Evolutionary conservation across 2,329 filamentous ascomycete genomes (phyloP).

Genomic region (Diaporthe destruens): DNA sequence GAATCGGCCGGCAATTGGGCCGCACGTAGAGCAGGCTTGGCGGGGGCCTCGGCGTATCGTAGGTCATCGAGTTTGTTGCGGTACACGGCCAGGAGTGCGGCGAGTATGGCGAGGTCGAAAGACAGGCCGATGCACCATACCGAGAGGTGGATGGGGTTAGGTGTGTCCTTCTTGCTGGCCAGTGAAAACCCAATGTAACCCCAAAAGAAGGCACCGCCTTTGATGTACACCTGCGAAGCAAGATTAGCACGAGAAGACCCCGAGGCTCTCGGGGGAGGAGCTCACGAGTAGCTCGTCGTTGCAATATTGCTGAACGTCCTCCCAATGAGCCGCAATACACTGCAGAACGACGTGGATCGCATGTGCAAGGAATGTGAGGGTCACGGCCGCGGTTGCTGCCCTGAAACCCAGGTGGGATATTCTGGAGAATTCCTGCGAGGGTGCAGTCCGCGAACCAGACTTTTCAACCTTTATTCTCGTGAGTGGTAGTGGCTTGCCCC

Average conservation of each 20-base stretch:
- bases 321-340: conserved; percentile 66
- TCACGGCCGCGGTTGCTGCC: conserved; percentile 77
- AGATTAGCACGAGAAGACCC: conserved; percentile 20
- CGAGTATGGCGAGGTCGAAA: conserved; percentile 80
- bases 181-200: conserved; percentile 87
- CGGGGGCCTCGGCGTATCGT: conserved; percentile 60
- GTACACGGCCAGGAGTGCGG: conserved; percentile 77
- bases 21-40: conserved; percentile 60
- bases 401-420: conserved; percentile 79
- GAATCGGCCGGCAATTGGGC: conserved; percentile 35
- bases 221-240: conserved; percentile 78
- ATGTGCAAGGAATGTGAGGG: conserved; percentile 82
- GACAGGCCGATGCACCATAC: conserved; percentile 82
- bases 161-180: conserved; percentile 81
- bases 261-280: conserved; percentile 10
- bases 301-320: conserved; percentile 53
- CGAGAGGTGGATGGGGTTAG: conserved; percentile 81
- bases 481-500: conserved; percentile 86
- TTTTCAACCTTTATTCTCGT: conserved; percentile 65
- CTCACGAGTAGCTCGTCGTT: conserved; percentile 41
- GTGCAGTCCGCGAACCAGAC: conserved; percentile 42
- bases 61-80: conserved; percentile 56
- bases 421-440: conserved; percentile 60
- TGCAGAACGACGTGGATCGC: conserved; percentile 80
- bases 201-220: conserved; percentile 89